Evolutionary conservation across 2,329 filamentous ascomycete species (phyloP).

Genomic region (Hypoxylon rubiginosum): DNA sequence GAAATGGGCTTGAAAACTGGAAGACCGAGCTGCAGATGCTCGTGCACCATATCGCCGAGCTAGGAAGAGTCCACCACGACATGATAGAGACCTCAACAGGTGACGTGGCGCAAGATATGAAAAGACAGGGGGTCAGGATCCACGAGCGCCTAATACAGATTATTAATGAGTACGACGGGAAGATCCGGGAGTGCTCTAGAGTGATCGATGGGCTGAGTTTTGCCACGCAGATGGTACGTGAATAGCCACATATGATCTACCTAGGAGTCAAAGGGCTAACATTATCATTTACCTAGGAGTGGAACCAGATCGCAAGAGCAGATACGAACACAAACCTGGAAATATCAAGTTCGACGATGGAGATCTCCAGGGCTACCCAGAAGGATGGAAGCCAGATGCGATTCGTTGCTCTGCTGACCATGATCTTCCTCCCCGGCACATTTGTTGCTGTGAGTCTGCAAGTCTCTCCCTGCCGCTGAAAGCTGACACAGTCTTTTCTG

Average conservation of each 20-base stretch:
- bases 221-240: conserved; percentile 51
- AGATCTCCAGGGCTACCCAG: conserved; percentile 36
- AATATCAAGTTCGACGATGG: too few relatives aligned
- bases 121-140: too few relatives aligned
- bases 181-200: conserved; percentile 51
- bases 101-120: too few relatives aligned
- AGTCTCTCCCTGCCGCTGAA: too few relatives aligned
- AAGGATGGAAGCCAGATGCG: conserved; percentile 48
- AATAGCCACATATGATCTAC: neutral
- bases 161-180: too few relatives aligned
- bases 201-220: conserved; percentile 52
- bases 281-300: conserved; percentile 8
- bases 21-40: too few relatives aligned
- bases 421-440: conserved; percentile 37
- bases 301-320: conserved; percentile 16
- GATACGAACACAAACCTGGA: conserved; percentile 9
- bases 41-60: too few relatives aligned
- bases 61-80: too few relatives aligned
- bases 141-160: too few relatives aligned
- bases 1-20: too few relatives aligned
- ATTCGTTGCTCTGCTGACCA: conserved; percentile 41
- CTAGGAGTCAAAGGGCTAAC: neutral
- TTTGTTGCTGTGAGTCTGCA: conserved; percentile 31
- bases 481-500: too few relatives aligned
- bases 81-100: too few relatives aligned